These are phyloP conservation scores for Septoria petroselini DNA, from an alignment of 2,329 filamentous ascomycete species.

Conservation along the genomic window DNA sequence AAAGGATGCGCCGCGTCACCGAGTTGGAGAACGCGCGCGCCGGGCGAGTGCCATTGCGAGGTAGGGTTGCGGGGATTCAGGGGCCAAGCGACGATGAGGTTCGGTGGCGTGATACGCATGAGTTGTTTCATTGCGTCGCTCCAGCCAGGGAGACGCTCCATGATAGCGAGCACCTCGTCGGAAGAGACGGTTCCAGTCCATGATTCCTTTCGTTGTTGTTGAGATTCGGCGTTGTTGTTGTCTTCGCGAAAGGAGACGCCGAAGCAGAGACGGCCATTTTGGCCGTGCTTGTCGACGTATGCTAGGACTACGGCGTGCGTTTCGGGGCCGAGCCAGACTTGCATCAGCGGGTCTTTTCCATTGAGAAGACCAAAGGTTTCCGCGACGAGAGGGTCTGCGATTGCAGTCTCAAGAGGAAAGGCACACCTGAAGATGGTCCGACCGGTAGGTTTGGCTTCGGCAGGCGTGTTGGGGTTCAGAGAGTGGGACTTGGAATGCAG, in stretches of 20 bases:
- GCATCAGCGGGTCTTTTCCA: conserved; percentile 19
- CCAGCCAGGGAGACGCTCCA: conserved; percentile 32
- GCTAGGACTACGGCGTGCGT: conserved; percentile 36
- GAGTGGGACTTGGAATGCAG: conserved; percentile 14
- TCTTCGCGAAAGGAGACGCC: conserved; percentile 50
- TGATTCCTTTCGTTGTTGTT: conserved; percentile 39
- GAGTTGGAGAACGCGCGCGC: conserved; percentile 50
- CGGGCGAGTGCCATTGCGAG: conserved; percentile 51
- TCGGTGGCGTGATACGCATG: conserved; percentile 41
- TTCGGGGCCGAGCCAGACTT: conserved; percentile 27
- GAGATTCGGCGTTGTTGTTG: no score
- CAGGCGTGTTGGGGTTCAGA: conserved; percentile 10
- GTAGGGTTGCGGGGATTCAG: conserved; percentile 55
- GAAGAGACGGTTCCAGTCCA: conserved; percentile 46
- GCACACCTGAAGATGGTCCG: conserved; percentile 25
- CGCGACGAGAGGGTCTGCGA: conserved; percentile 22
- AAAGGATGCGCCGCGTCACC: conserved; percentile 56
- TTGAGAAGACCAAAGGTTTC: conserved; percentile 23
- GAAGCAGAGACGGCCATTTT: conserved; percentile 46
- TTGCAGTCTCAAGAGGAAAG: conserved; percentile 23
- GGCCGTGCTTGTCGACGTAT: conserved; percentile 49
- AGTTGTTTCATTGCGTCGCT: conserved; percentile 48
- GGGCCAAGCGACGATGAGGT: conserved; percentile 51
- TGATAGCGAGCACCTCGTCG: conserved; percentile 33
- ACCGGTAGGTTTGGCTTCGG: conserved; percentile 23